Base-by-base conservation (phyloP, 2,329 filamentous ascomycete species). In the Xylaria polymorpha region DNA sequence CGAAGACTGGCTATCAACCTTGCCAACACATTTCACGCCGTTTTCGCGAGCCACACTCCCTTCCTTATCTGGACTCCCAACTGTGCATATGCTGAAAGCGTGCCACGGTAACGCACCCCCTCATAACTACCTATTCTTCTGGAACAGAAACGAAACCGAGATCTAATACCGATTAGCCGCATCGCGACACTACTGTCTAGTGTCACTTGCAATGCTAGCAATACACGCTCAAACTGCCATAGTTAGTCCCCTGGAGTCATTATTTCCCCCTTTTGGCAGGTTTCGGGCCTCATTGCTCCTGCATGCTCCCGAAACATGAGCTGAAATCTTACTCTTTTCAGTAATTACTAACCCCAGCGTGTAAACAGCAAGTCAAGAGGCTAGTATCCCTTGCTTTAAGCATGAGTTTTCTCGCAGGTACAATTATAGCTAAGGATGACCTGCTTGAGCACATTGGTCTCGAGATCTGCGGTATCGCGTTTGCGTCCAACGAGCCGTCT, bases 391-490 rank as follows among this genome's bases (percentile, higher is more conserved):
- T 69, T 29, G 46, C 57, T 5, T 63, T 61, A 8, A 35, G 20
- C 0, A 58, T 66, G 14, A 59, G 55, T 15, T 3, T 61, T 4
- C n/a, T 22, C 7, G 12, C 20, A 6, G 56, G 10, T n/a, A 53
- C 35, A 35, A 25, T 39, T 15, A 67, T 12, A 41, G 44, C 32
- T 25, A 73, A 59, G 20, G 71, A 73, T 6, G 73, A 78, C 1
- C 62, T 81, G 1, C 72, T 83, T 0, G 79, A 82, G 12, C 60
- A 65, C 0, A 75, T 79, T 15, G 81, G 82, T 0, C 71, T 79
- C 0, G 77, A 81, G 2, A 77, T 85, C 1, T 85, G 82, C 62
- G 83, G 83, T 1, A 77, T 84, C 14, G 81, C 83, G 0, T 83
- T 85, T 56, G 83, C 83, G 0, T 77, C 81, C n/a, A 80, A 80